phyloP scores from a whole-genome alignment of 768 basidiomycete genomes.

The Fibroporia radiculosa region DNA sequence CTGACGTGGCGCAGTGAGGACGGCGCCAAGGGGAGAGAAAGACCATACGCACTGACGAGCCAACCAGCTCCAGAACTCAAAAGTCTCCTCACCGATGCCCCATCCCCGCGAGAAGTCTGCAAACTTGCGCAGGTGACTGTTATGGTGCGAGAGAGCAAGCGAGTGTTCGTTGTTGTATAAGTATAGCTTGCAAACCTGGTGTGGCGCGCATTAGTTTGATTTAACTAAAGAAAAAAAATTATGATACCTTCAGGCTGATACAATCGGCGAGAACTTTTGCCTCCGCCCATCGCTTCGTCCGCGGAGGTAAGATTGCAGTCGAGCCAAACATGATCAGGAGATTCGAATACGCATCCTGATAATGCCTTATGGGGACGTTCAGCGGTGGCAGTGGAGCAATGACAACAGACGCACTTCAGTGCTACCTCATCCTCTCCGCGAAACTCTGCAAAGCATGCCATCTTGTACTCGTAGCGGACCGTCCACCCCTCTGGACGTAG shows the following conservation, averaged over 20 bases:
- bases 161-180: conserved; percentile 86
- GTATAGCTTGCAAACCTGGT: conserved; percentile 84
- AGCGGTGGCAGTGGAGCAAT: too few relatives aligned
- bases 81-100: conserved; percentile 95
- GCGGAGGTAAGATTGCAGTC: conserved; percentile 75
- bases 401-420: conserved; percentile 51
- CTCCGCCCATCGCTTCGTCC: conserved; percentile 97
- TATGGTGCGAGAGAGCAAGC: conserved; percentile 75
- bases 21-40: background rate
- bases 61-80: conserved; percentile 97
- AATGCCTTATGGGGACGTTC: conserved; percentile 52
- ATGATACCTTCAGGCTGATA: conserved; percentile 75
- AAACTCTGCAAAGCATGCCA: conserved; percentile 95
- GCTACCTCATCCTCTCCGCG: conserved; percentile 89
- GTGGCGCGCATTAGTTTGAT: background rate
- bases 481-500: conserved; percentile 88
- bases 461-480: conserved; percentile 95
- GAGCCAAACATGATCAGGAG: conserved; percentile 86
- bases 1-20: too few relatives aligned
- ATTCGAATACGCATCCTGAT: conserved; percentile 86
- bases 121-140: conserved; percentile 78
- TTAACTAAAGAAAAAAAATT: too few relatives aligned
- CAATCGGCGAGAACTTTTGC: conserved; percentile 95
- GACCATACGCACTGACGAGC: conserved; percentile 69
- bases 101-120: conserved; percentile 83